Percentiles rank a stretch among this genome's conserved stretches.
Evolutionary conservation across 1,284 basidiomycete genomes (phyloP).

Genomic region (Ganoderma meredithae): DNA sequence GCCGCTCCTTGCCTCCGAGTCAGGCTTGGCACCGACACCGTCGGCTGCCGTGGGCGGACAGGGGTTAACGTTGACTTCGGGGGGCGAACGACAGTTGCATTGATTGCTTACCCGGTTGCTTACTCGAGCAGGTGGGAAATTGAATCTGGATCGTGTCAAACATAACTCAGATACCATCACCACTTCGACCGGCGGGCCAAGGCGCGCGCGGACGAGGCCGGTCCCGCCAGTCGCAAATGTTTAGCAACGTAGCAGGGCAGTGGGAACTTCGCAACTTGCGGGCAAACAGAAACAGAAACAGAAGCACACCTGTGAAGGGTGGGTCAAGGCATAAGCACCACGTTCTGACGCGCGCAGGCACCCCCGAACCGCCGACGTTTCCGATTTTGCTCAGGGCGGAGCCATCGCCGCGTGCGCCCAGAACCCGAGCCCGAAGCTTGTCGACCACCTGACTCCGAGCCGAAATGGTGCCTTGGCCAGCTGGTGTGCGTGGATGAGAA

Average conservation of each 20-base stretch:
- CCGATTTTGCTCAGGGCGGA: too few relatives aligned
- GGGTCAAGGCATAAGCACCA: too few relatives aligned
- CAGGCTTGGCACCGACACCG: neutral
- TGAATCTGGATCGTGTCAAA: neutral
- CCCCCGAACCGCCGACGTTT: neutral
- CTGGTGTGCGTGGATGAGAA: neutral
- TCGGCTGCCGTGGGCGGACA: neutral
- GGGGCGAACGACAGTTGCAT: too few relatives aligned
- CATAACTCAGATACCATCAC: conserved; percentile 5
- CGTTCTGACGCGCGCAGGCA: neutral
- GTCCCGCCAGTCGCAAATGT: too few relatives aligned
- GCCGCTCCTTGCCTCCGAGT: neutral
- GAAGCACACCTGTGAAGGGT: neutral
- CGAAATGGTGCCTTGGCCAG: neutral
- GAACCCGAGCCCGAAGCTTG: neutral
- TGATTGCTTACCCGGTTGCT: neutral
- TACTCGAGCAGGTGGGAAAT: too few relatives aligned
- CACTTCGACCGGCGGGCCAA: too few relatives aligned
- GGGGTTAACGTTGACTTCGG: neutral
- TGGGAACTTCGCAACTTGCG: too few relatives aligned
- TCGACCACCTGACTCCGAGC: neutral
- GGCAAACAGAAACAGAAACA: too few relatives aligned
- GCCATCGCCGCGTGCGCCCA: too few relatives aligned
- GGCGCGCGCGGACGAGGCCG: conserved; percentile 1
- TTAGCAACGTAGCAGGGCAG: too few relatives aligned